Base-by-base conservation (phyloP, 768 basidiomycete species). In the Tulasnella sp. region DNA sequence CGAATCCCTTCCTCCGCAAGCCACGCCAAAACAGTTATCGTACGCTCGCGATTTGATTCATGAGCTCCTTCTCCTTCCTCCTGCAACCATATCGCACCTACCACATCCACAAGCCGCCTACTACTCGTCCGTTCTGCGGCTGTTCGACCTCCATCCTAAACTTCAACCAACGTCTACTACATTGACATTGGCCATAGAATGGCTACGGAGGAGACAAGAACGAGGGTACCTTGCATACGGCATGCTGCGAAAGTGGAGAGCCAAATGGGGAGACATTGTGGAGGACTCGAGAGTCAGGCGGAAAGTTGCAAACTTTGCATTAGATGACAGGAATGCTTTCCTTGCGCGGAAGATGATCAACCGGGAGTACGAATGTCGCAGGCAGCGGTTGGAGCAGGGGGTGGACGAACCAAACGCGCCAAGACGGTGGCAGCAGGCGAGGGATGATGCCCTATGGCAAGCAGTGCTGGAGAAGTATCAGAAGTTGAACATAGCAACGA, bases 341-440 rank as follows among this genome's bases (percentile, higher is more conserved):
- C 69, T 77, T n/a, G 37, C 70, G 16, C 69, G 55, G 20, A 77
- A 77, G 70, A 71, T 77, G 70, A 57, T 77, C 42, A 70, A 72
- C 35, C 39, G 71, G 29, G 77, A 77, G 70, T 76, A 76, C 42
- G 26, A 2, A 3, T 51, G 39, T 29, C 75, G 75, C 10, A 39
- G 20, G 23, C 44, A 13, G 20, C 73, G 44, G 39, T 26, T 74
- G 40, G 73, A 48, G 44, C 18, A n/a, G 1, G 39, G 73, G 11
- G n/a, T 5, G 44, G 73, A 44, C 39, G 46, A 46, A 20, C 48
- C 48, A 26, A 69, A 55, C 39, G 75, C 55, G 11, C 39, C 75
- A 61, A 61, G 23, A 35, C 48, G 10, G 6, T 57, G 51, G 75
- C 48, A 74, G 51, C 32, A 55, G 75, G 37, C 51, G 75, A 55